A percentile compares a stretch with the other conserved stretches of the same genome.
Evolutionary conservation across 2,329 filamentous ascomycete genomes (phyloP).

Genomic region (Penicillium concentricum): DNA sequence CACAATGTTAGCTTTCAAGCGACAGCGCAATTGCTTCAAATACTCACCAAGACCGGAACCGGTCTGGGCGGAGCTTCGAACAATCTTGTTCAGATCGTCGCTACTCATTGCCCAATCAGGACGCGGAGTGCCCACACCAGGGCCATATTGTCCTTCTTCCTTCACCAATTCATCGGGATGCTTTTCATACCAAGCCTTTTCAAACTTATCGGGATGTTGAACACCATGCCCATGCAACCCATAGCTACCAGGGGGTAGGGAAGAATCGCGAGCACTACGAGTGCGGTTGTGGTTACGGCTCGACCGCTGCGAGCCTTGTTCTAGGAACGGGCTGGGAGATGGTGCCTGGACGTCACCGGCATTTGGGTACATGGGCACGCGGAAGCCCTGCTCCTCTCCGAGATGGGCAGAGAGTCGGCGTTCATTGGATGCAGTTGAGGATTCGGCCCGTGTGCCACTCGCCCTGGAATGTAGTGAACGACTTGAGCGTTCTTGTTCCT

Average conservation of each 20-base stretch:
- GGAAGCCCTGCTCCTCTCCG: constrained; percentile 83
- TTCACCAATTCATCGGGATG: constrained; percentile 75
- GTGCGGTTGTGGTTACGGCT: constrained; percentile 66
- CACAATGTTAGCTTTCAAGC: constrained; percentile 16
- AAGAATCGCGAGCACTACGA: constrained; percentile 68
- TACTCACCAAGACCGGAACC: constrained; percentile 55
- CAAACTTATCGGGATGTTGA: constrained; percentile 73
- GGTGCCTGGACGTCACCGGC: constrained; percentile 96
- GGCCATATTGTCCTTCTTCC: constrained; percentile 68
- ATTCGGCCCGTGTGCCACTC: constrained; percentile 55
- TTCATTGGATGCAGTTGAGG: constrained; percentile 48
- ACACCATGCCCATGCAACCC: constrained; percentile 86
- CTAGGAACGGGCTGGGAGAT: constrained; percentile 65
- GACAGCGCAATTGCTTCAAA: not conserved
- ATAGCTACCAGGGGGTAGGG: constrained; percentile 83
- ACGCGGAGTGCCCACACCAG: constrained; percentile 57
- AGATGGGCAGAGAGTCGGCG: constrained; percentile 57
- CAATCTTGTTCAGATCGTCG: constrained; percentile 85
- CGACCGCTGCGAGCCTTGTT: constrained; percentile 47
- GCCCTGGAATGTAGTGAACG: constrained; percentile 62
- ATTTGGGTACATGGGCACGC: constrained; percentile 90
- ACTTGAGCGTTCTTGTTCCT: constrained; percentile 55
- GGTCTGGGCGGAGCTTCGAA: constrained; percentile 63
- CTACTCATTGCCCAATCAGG: constrained; percentile 84
- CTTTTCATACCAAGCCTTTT: constrained; percentile 89